Base-by-base conservation (phyloP, 306 rosid species). In the Lotus japonicus region DNA sequence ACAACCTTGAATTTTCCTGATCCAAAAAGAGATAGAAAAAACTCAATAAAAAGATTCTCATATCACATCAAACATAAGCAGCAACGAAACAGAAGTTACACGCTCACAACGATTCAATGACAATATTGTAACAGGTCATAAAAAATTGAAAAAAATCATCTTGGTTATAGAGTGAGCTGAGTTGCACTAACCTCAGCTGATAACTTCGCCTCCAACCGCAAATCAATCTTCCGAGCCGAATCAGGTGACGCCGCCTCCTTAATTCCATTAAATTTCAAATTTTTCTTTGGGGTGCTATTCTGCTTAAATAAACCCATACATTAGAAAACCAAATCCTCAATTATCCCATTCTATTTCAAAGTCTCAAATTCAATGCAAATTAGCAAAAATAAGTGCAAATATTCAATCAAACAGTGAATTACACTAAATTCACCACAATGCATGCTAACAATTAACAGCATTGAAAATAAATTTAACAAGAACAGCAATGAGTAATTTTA, bases 1-100 rank as follows among this genome's bases (percentile, higher is more conserved):
- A 88, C 39, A 84, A 77, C 85, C 81, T 84, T 5, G 88, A 80
- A 72, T 81, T 85, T 81, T 88, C 97, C 97, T 94, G 85, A 71
- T 60, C 62, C 54, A 71, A 56, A 58, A 28, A 6, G 7, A 59
- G 0, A 11, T 9, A 46, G 15, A 46, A 54, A 46, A 54, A 68
- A 11, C 33, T 0, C 67, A 77, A 41, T 81, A 64, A 5, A 64
- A 52, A 66, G 28, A 7, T 72, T 21, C 12, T 41, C 72, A 73
- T 9, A 26, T 5, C 46, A 17, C 3, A 58, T 66, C 49, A 57
- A 26, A 45, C 14, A 13, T 8, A 13, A 44, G 23, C 55, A 63
- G 14, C 54, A 63, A 64, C 17, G 16, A 8, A 64, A 26, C 43
- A 3, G 12, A 44, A 45, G 10, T 23, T 33, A 16, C 41, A 63